Base-by-base conservation (phyloP, 768 basidiomycete species). In the Suillus clintonianus region DNA sequence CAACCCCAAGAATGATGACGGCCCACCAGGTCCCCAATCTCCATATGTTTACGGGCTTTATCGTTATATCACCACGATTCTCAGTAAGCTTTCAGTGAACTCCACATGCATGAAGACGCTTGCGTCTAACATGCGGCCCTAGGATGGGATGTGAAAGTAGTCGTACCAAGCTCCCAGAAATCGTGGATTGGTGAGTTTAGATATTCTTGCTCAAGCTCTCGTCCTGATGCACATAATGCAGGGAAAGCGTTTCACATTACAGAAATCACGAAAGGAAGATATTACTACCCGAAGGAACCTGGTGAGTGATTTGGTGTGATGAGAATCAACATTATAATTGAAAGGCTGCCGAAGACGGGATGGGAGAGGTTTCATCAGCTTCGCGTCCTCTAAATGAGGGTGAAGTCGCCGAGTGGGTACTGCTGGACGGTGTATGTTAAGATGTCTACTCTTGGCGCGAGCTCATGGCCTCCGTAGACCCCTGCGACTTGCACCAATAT, bases 401-500 rank as follows among this genome's bases (percentile, higher is more conserved):
- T 42, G 95, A 96, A 78, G 78, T 89, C 59, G 86, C 86, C 30
- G 94, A 97, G 78, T 99, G 96, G 96, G 87, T 97, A 62, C 83
- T 99, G 30, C 78, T 97, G 7, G 92, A 94, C 64, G 92, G 92
- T 17, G 92, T 94, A 78, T 62, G 83, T 76, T 11, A 61, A 63
- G 11, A 27, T 63, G 36, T 62, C 67, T 51, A 53, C 39, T 41
- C 50, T 43, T 17, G 30, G 19, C 27, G 34, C 30, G 54, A 32
- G 32, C 54, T 58, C 10, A 64, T 56, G 30, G 36, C 8, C 51
- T 45, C 50, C 62, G 4, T 65, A 92, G 91, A 95, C 94, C 11
- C 93, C 96, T 5, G 94, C 95, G 4, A 92, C 96, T 14, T 97
- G 96, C 72, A 83, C 92, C 3, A 97, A 97, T 70, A 88, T 98